Conservation (phyloP, 345 rosid species). For the Microcos paniculata region DNA sequence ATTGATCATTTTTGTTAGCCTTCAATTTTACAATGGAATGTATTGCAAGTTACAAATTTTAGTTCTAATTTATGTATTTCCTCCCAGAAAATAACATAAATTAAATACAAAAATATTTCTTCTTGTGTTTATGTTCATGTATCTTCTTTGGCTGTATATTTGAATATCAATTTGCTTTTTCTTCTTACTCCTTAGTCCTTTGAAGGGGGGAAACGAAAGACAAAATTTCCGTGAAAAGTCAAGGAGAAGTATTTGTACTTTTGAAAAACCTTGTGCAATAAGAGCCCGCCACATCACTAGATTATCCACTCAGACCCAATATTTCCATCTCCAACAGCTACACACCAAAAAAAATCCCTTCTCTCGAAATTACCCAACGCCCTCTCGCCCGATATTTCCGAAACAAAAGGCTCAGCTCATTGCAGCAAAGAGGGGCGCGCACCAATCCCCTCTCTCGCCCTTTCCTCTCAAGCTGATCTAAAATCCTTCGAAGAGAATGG, state of each 20-base stretch:
- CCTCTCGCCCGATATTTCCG: not conserved
- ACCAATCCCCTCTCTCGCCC: not conserved
- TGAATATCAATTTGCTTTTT: too few species aligned
- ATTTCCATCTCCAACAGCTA: not conserved
- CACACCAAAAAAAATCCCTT: not conserved
- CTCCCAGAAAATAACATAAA: too few species aligned
- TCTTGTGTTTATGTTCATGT: too few species aligned
- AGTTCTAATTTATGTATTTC: not conserved
- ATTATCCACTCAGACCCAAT: not conserved
- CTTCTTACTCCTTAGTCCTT: too few species aligned
- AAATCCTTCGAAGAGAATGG: not conserved
- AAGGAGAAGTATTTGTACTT: too few species aligned
- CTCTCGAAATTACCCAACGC: not conserved
- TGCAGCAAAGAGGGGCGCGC: not conserved
- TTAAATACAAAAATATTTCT: too few species aligned
- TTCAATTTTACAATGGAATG: not conserved
- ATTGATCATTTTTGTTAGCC: not conserved
- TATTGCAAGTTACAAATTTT: not conserved
- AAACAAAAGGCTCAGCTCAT: not conserved
- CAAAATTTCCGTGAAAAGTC: not conserved
- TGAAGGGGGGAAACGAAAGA: too few species aligned
- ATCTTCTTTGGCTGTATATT: too few species aligned
- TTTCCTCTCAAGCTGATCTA: not conserved
- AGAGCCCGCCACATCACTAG: not conserved
- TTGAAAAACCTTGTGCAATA: too few species aligned